phyloP scores from a whole-genome alignment of 768 basidiomycete genomes.

The Tulasnella sp. region DNA sequence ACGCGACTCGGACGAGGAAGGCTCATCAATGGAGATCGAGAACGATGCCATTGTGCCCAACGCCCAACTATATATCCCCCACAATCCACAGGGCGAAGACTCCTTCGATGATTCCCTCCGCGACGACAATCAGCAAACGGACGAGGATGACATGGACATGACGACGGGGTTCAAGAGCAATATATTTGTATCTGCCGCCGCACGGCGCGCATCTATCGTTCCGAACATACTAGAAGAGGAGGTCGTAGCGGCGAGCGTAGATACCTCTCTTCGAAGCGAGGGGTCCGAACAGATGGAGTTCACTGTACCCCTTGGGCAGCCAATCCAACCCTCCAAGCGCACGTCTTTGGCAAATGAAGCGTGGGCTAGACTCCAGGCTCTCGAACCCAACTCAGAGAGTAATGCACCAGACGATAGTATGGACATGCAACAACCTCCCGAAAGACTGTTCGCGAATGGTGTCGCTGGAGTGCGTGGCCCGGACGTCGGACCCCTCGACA shows the following conservation, averaged over 20 bases:
- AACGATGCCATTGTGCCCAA: constrained; percentile 3
- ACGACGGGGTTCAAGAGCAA: constrained; percentile 1
- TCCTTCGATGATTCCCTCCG: neutral
- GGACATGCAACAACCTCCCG: neutral
- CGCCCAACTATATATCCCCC: constrained; percentile 1
- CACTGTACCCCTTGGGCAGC: constrained; percentile 10
- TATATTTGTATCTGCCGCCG: constrained; percentile 2
- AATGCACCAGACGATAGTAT: neutral
- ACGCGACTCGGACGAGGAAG: constrained; percentile 7
- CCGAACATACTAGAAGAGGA: neutral
- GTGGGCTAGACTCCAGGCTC: constrained; percentile 9
- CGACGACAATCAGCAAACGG: neutral
- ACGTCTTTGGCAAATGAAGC: constrained; percentile 14
- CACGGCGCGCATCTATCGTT: neutral
- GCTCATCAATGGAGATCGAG: constrained; percentile 6
- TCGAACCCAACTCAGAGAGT: neutral
- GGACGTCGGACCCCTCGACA: neutral
- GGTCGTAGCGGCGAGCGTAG: neutral
- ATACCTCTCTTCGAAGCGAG: neutral
- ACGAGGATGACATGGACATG: constrained; percentile 14
- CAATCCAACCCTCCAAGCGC: constrained; percentile 9
- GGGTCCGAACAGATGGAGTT: constrained; percentile 14
- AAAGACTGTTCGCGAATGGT: constrained; percentile 12
- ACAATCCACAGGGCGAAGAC: neutral
- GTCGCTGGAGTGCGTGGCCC: neutral